Evolutionary conservation across 2,329 filamentous ascomycete genomes (phyloP).

Genomic region (Colletotrichum gigasporum): DNA sequence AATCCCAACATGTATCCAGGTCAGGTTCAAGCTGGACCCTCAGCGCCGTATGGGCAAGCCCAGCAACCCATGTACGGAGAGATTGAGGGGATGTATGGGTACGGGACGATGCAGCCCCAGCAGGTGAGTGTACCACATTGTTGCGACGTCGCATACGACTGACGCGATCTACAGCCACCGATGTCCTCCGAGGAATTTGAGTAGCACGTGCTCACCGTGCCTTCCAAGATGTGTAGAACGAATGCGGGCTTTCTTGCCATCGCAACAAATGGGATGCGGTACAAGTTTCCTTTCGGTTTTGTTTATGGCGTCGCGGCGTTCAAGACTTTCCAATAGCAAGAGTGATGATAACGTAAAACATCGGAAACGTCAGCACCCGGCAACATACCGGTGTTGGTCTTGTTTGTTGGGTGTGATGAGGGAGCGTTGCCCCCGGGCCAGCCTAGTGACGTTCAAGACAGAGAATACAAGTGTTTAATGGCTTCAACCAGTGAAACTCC

Average conservation of each 20-base stretch:
- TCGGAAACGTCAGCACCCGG: background rate
- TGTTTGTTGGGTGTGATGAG: background rate
- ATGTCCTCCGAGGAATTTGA: constrained; percentile 59
- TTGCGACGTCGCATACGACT: background rate
- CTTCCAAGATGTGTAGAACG: background rate
- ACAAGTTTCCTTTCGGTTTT: constrained; percentile 7
- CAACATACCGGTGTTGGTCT: background rate
- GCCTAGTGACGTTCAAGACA: background rate
- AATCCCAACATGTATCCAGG: constrained; percentile 84
- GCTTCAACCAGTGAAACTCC: background rate
- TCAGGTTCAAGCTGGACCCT: constrained; percentile 78
- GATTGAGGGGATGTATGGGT: constrained; percentile 87
- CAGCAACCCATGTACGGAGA: constrained; percentile 83
- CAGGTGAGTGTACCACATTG: constrained; percentile 68
- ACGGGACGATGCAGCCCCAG: constrained; percentile 82
- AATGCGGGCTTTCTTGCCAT: background rate
- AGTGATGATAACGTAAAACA: constrained; percentile 10
- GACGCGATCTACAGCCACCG: constrained; percentile 43
- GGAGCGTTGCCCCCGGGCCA: background rate
- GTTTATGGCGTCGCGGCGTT: constrained; percentile 24
- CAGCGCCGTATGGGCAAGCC: constrained; percentile 78
- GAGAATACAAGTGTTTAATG: constrained; percentile 12
- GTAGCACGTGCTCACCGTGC: constrained; percentile 34
- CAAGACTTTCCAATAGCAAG: background rate
- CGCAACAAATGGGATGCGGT: background rate